These are phyloP conservation scores for Lasiosphaeriaceae sp. DNA, from an alignment of 495 filamentous ascomycete genomes.

Conservation along the genomic window DNA sequence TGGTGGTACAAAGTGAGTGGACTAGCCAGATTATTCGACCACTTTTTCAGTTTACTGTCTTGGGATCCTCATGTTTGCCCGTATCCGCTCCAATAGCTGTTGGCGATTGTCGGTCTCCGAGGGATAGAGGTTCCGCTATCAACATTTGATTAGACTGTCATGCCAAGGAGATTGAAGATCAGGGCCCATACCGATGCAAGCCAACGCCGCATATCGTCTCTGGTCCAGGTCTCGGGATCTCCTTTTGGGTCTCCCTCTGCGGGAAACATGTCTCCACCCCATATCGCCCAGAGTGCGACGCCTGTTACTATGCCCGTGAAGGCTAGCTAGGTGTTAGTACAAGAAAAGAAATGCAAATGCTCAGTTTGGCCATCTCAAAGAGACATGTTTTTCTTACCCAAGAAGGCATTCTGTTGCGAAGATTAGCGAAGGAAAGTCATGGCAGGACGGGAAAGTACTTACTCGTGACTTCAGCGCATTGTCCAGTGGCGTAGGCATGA, in stretches of 20 bases:
- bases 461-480: constrained; percentile 77
- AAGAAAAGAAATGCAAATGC: not conserved
- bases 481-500: constrained; percentile 73
- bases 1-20: no score
- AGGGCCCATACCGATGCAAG: constrained; percentile 61
- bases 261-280: constrained; percentile 78
- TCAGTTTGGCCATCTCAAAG: not conserved
- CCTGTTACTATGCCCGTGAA: constrained; percentile 83
- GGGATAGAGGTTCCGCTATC: constrained; percentile 70
- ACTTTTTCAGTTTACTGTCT: constrained; percentile 17
- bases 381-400: constrained; percentile 43
- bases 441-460: constrained; percentile 19
- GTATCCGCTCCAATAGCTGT: constrained; percentile 74
- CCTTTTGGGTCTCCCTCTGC: constrained; percentile 68
- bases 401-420: constrained; percentile 37
- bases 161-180: not conserved
- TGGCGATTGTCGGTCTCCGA: constrained; percentile 62
- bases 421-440: constrained; percentile 13
- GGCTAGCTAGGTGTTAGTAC: constrained; percentile 35
- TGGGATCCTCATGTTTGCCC: constrained; percentile 66
- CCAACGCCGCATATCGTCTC: constrained; percentile 70
- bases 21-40: no score
- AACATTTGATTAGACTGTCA: not conserved
- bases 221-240: constrained; percentile 70
- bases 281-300: constrained; percentile 77